Evolutionary conservation across 768 basidiomycete genomes (phyloP).

Genomic region (Cantharellus cinnabarinus): DNA sequence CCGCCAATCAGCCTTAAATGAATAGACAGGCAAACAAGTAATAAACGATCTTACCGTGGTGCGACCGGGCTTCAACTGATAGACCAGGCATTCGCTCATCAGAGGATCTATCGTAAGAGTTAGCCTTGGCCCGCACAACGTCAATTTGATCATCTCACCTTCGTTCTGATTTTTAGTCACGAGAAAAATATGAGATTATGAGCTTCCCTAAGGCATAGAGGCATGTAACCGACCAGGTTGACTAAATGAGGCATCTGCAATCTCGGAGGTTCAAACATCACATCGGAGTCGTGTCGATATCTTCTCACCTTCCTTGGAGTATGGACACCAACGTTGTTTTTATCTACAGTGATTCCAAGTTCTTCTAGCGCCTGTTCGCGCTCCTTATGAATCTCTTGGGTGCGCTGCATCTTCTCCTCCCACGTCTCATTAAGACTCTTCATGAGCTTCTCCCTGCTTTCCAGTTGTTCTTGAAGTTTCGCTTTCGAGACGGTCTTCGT

Average conservation of each 20-base stretch:
- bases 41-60: conserved; percentile 35
- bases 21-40: not conserved
- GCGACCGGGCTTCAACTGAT: conserved; percentile 74
- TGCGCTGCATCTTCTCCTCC: conserved; percentile 84
- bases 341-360: conserved; percentile 93
- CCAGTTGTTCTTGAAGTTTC: conserved; percentile 92
- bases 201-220: not conserved
- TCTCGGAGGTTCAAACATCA: not conserved
- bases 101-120: conserved; percentile 45
- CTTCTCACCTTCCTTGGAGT: conserved; percentile 71
- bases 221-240: conserved; percentile 46
- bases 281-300: not conserved
- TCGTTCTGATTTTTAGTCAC: conserved; percentile 31
- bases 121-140: not conserved
- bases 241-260: conserved; percentile 79
- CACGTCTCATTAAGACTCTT: conserved; percentile 84
- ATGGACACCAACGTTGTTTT: conserved; percentile 89
- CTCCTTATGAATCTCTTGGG: conserved; percentile 89
- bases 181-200: not conserved
- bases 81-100: conserved; percentile 89
- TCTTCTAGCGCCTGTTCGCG: conserved; percentile 95
- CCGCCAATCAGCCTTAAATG: not conserved
- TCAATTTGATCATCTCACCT: conserved; percentile 23
- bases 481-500: conserved; percentile 94
- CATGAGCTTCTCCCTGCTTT: conserved; percentile 89